phyloP scores from a whole-genome alignment of 345 rosid genomes.

The Hypericum androsaemum region DNA sequence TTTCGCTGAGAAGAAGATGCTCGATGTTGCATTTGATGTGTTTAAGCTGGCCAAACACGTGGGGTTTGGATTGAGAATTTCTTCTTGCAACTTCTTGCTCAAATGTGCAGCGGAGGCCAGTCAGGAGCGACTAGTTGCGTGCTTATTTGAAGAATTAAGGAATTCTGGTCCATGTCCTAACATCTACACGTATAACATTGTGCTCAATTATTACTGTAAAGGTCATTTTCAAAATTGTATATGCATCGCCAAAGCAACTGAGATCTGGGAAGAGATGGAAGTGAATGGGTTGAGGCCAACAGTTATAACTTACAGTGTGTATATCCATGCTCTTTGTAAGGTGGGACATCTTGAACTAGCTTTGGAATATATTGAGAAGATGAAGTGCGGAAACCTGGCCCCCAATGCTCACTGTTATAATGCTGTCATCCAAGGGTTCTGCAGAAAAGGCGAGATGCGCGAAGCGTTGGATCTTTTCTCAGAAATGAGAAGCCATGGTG shows the following conservation, averaged over 20 bases:
- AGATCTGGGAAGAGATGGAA: conserved; percentile 29
- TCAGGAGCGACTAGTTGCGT: conserved; percentile 14
- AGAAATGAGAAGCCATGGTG: conserved; percentile 30
- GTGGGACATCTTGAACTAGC: conserved; percentile 38
- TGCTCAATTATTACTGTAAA: conserved; percentile 37
- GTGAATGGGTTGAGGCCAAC: conserved; percentile 43
- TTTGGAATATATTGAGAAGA: conserved; percentile 32
- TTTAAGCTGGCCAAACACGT: conserved; percentile 20
- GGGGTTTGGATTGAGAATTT: conserved; percentile 25
- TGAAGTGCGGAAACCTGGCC: conserved; percentile 34
- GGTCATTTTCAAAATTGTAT: conserved; percentile 15
- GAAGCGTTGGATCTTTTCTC: conserved; percentile 38
- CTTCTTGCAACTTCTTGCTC: conserved; percentile 49
- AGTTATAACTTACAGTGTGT: conserved; percentile 46
- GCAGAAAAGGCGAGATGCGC: conserved; percentile 29
- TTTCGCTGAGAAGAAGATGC: conserved; percentile 39
- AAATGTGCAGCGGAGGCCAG: conserved; percentile 37
- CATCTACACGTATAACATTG: conserved; percentile 38
- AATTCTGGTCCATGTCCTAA: conserved; percentile 37
- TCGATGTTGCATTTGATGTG: conserved; percentile 29
- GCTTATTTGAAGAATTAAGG: conserved; percentile 32
- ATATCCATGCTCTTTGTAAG: conserved; percentile 43
- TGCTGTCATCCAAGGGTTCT: conserved; percentile 38
- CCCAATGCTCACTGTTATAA: conserved; percentile 48
- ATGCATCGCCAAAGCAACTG: conserved; percentile 19